Evolutionary conservation across 495 filamentous ascomycete genomes (phyloP).

Genomic region (Hypoxylon rickii): DNA sequence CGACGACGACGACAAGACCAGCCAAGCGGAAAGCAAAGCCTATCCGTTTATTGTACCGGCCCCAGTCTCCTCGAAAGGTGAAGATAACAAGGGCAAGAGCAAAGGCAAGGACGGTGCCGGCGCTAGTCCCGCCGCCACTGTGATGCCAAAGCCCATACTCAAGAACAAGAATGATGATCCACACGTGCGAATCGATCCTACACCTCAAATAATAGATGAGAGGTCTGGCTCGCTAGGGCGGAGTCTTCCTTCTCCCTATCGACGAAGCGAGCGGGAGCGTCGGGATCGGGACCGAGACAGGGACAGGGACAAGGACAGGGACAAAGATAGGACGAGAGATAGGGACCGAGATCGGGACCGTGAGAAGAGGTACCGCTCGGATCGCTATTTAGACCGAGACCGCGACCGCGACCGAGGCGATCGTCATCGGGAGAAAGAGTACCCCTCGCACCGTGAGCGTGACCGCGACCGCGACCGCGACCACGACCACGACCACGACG

Average conservation of each 20-base stretch:
- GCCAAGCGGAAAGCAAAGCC: conserved; percentile 31
- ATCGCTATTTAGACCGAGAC: conserved; percentile 30
- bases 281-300: conserved; percentile 32
- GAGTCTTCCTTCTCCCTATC: conserved; percentile 24
- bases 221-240: conserved; percentile 39
- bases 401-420: conserved; percentile 30
- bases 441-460: conserved; percentile 17
- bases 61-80: conserved; percentile 30
- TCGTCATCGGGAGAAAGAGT: conserved; percentile 23
- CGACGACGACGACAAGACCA: conserved; percentile 2
- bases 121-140: conserved; percentile 44
- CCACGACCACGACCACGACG: conserved; percentile 13
- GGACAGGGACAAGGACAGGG: conserved; percentile 26
- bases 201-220: conserved; percentile 41
- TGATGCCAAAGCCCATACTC: conserved; percentile 53
- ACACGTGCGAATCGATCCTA: conserved; percentile 49
- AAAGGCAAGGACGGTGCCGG: conserved; percentile 14
- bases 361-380: conserved; percentile 32
- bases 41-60: conserved; percentile 51
- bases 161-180: conserved; percentile 55
- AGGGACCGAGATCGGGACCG: conserved; percentile 37
- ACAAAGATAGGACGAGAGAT: conserved; percentile 35
- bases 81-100: background rate
- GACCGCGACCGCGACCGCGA: no score
- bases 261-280: conserved; percentile 33